Evolutionary conservation across 2,329 filamentous ascomycete species (phyloP), one percentile per base, ranked within the genome.

Genomic region (Colletotrichum tabaci): DNA sequence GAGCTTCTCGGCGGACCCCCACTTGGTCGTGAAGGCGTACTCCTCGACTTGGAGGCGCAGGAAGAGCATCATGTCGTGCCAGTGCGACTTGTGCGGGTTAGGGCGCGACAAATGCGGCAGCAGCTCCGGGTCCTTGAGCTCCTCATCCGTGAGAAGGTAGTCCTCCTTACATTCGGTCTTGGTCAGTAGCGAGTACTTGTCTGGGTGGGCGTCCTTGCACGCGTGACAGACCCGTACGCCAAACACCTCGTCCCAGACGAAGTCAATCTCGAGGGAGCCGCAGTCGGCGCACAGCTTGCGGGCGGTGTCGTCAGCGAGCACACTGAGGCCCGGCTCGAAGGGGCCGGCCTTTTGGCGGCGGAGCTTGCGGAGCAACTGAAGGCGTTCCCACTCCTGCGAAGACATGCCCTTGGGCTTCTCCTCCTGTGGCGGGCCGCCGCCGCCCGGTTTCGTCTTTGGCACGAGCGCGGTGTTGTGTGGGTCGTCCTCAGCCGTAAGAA

Each of bases 11-110:
- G 93, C 83, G 0, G 92, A 94, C 0, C 96, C 96, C 96, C 96
- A 99, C 84, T 98, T 98, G 74, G 90, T 91, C 1, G 88, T 90
- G 77, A 98, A 92, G 0, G 96, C 96, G 79, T 98, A 98, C 67
- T 95, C 94, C 79, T 99, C 96, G 2, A 99, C 94, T 79, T 99
- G 96, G 72, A 91, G 97, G 0, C 96, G 92, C 26, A 99, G 86
- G 80, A 96, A 99, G 2, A 99, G 88, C 92, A 98, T 98, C 96
- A 99, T 99, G 85, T 97, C 94, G 81, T 98, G 95, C 94, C 95
- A 99, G 70, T 95, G 95, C 0, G 93, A 91, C 80, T 98, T 98
- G 83, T 98, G 96, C 0, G 96, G 96, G 77, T 99, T 99, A 1
- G 96, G 96, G 44, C 92, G 92, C 65, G 93, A 93, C 10, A 99